These are phyloP conservation scores for Themeda triandra DNA, from an alignment of 176 grass and related monocot genomes.

Conservation along the genomic window DNA sequence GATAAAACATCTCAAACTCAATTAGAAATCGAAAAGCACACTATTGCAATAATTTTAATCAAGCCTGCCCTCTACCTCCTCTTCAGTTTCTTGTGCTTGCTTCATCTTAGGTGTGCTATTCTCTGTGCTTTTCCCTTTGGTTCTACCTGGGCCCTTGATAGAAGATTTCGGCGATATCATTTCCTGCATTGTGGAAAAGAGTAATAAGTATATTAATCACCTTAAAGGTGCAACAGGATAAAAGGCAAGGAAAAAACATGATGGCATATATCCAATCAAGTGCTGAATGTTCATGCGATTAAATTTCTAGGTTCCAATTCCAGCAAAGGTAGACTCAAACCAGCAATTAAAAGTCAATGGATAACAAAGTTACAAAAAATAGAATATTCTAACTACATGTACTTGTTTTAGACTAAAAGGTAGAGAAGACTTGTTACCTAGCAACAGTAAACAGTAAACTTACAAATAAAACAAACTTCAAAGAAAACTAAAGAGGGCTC, in stretches of 20 bases:
- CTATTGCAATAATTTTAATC: neutral
- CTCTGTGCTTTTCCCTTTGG: constrained; percentile 44
- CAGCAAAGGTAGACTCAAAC: neutral
- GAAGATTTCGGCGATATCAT: constrained; percentile 45
- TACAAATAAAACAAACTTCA: neutral
- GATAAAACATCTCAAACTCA: neutral
- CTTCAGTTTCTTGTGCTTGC: constrained; percentile 40
- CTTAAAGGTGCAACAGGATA: neutral
- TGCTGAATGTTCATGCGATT: neutral
- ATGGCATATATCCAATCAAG: neutral
- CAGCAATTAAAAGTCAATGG: neutral
- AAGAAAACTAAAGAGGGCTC: neutral
- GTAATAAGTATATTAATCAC: constrained; percentile 12
- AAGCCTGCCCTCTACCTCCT: constrained; percentile 44
- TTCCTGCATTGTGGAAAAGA: constrained; percentile 54
- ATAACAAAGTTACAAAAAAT: neutral
- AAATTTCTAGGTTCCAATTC: neutral
- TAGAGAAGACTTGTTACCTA: neutral
- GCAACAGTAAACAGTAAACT: constrained; percentile 5
- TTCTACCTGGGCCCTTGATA: constrained; percentile 42
- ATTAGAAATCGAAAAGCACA: neutral
- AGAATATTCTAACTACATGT: neutral
- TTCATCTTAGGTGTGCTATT: constrained; percentile 63
- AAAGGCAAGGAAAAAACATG: neutral
- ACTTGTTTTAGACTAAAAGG: neutral